phyloP scores from a whole-genome alignment of 176 grass and related monocot species.

The Oryza glumipatula region DNA sequence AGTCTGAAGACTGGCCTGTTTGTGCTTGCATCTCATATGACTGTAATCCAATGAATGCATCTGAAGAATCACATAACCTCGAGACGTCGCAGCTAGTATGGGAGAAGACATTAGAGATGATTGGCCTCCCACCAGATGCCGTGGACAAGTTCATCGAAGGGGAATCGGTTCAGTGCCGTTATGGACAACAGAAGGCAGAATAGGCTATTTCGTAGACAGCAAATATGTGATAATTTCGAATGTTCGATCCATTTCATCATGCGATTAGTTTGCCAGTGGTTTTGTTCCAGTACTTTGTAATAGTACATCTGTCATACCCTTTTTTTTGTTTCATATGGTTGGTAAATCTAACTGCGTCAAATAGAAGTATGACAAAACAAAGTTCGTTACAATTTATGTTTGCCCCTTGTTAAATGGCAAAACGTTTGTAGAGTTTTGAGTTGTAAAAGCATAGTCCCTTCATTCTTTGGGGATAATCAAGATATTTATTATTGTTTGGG shows the following conservation, averaged over 20 bases:
- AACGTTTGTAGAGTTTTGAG: background rate
- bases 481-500: background rate
- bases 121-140: conserved; percentile 72
- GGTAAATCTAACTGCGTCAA: background rate
- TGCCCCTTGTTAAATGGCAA: background rate
- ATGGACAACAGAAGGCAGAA: conserved; percentile 44
- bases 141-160: conserved; percentile 79
- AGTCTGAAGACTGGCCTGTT: conserved; percentile 93
- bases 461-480: background rate
- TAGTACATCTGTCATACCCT: background rate
- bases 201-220: conserved; percentile 17
- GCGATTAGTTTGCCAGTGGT: conserved; percentile 18
- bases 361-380: background rate
- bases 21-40: conserved; percentile 86
- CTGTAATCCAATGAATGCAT: conserved; percentile 87
- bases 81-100: conserved; percentile 70
- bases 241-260: background rate
- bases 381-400: no score
- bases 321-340: background rate
- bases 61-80: conserved; percentile 89
- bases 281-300: conserved; percentile 13
- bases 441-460: background rate
- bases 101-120: conserved; percentile 87
- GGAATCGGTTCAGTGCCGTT: conserved; percentile 65
- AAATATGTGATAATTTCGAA: background rate